Evolutionary conservation across 352 stramenopile genomes (phyloP), one percentile per base, ranked within the genome.

Genomic region (Globisporangium splendens): DNA sequence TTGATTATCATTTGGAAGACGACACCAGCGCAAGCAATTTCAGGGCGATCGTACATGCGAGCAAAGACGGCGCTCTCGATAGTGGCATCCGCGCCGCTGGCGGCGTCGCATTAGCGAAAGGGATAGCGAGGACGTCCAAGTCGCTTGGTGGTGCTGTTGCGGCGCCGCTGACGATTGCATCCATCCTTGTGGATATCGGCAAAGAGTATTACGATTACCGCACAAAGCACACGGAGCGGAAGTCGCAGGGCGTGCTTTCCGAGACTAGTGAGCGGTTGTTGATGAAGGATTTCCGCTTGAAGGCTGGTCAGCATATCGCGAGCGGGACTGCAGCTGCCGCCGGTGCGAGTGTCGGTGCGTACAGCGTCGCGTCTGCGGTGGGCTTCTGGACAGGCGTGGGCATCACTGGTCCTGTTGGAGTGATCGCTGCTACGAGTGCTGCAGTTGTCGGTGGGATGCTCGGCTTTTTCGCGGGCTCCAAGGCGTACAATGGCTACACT

Each of bases 151-250:
- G 77, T 55, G 77, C 79, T 18, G 76, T 91, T 1, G 86, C 84
- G 10, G 86, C 86, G 10, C 86, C 86, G 1, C 66, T 93, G 14
- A 82, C 86, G 10, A 83, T 95, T 44, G 86, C 86, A 6, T 92
- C 86, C 28, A 95, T 95, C 48, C 69, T 95, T 2, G 83, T 95
- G 15, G 86, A 95, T 61, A 82, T 95, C 35, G 83, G 86, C 14
- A 92, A 92, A 44, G 86, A 95, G 54, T 95, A 92, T 54, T 88
- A 88, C 50, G 71, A 92, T 17, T 95, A 91, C 65, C 82, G 86
- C 41, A 75, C 87, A 47, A 83, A 83, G 31, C 77, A 89, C 54
- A 83, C 69, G n/a, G 81, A 91, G 56, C 68, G 82, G 28, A 88
- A 88, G 59, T 72, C 70, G 18, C 66, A 86, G 21, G 81, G 81